phyloP scores from a whole-genome alignment of 306 rosid genomes.

The Cicer judaicum region DNA sequence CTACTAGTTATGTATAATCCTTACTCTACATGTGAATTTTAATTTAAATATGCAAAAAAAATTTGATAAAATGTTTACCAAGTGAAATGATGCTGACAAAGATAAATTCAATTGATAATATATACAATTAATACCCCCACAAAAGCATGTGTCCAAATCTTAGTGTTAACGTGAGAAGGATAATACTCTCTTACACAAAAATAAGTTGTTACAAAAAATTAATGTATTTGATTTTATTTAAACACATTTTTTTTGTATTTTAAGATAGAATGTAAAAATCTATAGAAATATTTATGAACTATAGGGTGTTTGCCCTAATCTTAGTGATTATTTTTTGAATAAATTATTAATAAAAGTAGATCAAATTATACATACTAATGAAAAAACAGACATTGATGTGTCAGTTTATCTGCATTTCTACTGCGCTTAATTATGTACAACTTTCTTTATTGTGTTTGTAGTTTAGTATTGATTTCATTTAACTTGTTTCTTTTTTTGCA shows the following conservation, averaged over 20 bases:
- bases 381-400: too few relatives aligned
- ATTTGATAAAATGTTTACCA: not conserved
- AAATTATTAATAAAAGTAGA: too few relatives aligned
- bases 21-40: not conserved
- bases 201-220: too few relatives aligned
- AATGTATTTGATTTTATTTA: too few relatives aligned
- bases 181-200: not conserved
- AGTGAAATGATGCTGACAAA: not conserved
- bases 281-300: not conserved
- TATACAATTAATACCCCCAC: not conserved
- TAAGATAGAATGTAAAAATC: too few relatives aligned
- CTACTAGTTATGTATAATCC: not conserved
- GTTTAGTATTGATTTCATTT: too few relatives aligned
- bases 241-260: too few relatives aligned
- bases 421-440: too few relatives aligned
- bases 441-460: too few relatives aligned
- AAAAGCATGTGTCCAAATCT: not conserved
- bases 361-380: too few relatives aligned
- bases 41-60: constrained; percentile 6
- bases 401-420: too few relatives aligned
- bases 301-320: not conserved
- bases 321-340: not conserved
- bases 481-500: too few relatives aligned
- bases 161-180: not conserved
- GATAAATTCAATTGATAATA: not conserved